Conservation (phyloP, 1,139 yeast genomes). For the Suhomyces chickasaworum region DNA sequence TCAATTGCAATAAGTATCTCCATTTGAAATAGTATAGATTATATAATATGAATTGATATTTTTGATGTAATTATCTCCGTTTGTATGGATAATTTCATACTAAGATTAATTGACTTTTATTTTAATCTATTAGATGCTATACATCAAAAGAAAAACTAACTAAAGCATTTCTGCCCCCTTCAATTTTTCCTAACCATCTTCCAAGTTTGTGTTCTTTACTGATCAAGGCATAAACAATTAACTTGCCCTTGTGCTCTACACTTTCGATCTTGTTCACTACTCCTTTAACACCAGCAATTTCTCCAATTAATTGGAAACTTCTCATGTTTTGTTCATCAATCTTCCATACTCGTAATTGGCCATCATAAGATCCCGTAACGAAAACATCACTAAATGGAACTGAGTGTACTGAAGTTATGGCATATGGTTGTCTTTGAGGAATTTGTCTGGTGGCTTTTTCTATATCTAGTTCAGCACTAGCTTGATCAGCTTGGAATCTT, state of each 20-base stretch:
- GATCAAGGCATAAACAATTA: constrained; percentile 65
- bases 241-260: constrained; percentile 53
- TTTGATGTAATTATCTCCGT: too few relatives aligned
- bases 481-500: constrained; percentile 44
- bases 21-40: too few relatives aligned
- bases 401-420: constrained; percentile 81
- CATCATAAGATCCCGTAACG: constrained; percentile 87
- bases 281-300: constrained; percentile 64
- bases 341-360: constrained; percentile 75
- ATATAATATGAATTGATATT: too few relatives aligned
- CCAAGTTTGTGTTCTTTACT: constrained; percentile 88
- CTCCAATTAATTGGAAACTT: constrained; percentile 56
- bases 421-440: constrained; percentile 74
- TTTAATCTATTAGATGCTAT: constrained; percentile 3
- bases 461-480: constrained; percentile 67
- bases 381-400: constrained; percentile 90
- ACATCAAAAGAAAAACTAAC: constrained; percentile 39
- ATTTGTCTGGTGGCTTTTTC: constrained; percentile 50
- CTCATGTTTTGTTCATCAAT: constrained; percentile 61
- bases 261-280: constrained; percentile 68
- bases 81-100: too few relatives aligned
- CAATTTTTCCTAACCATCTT: constrained; percentile 62
- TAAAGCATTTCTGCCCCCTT: constrained; percentile 47
- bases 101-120: not conserved
- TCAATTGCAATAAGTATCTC: too few relatives aligned